Percentiles rank a stretch among this genome's conserved stretches.
Conservation (phyloP, 1,284 basidiomycete genomes). For the Apiotrichum sp. region DNA sequence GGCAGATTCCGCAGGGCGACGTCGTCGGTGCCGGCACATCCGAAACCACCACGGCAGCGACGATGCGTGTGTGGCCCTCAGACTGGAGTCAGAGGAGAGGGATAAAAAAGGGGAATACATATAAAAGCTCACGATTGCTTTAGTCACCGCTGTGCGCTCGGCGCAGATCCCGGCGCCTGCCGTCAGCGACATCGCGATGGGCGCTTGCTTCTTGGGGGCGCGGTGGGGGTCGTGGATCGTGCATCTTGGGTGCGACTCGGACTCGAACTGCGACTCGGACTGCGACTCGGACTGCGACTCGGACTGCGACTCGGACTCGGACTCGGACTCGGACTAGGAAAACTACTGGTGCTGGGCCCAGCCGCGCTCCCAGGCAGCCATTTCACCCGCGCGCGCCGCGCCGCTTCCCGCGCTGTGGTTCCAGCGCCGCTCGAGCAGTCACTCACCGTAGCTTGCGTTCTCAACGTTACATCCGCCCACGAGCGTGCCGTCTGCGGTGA, state of each 20-base stretch:
- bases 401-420: too few species aligned
- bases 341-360: neutral
- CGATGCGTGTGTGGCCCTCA: slow-evolving; percentile 61
- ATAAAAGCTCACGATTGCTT: slow-evolving; percentile 4
- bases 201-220: too few species aligned
- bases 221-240: too few species aligned
- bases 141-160: slow-evolving; percentile 68
- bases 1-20: slow-evolving; percentile 85
- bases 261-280: too few species aligned
- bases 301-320: too few species aligned
- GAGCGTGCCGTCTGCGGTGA: slow-evolving; percentile 62
- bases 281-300: too few species aligned
- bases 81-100: slow-evolving; percentile 53
- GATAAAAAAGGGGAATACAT: neutral
- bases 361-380: too few species aligned
- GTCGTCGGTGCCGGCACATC: slow-evolving; percentile 58
- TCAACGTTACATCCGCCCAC: slow-evolving; percentile 82
- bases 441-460: slow-evolving; percentile 78
- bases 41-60: slow-evolving; percentile 68
- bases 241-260: too few species aligned
- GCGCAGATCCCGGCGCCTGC: slow-evolving; percentile 63
- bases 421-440: too few species aligned
- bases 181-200: neutral
- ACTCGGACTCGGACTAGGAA: too few species aligned
- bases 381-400: too few species aligned